These are phyloP conservation scores for Aurantiochytrium sp. DNA, from an alignment of 108 stramenopile genomes.

Conservation along the genomic window DNA sequence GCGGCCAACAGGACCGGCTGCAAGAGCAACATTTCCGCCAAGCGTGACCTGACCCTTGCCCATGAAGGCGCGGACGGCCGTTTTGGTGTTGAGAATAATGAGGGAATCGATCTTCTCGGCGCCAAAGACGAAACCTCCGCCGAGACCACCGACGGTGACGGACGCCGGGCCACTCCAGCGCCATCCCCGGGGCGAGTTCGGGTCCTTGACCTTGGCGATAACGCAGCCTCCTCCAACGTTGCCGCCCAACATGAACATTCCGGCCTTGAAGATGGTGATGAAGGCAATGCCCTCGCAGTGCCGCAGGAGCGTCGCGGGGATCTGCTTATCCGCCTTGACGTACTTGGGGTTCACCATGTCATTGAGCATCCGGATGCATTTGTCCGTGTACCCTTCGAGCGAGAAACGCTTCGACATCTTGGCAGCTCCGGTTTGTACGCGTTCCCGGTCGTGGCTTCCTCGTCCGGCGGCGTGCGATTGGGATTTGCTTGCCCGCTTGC, in stretches of 20 bases:
- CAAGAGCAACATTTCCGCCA: background rate
- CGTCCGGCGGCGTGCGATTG: no score
- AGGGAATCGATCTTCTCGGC: background rate
- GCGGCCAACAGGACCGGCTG: slow-evolving; percentile 11
- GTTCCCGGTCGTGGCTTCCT: no score
- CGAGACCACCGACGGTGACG: background rate
- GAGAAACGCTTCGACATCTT: background rate
- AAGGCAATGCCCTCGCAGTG: slow-evolving; percentile 13
- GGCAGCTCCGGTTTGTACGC: background rate
- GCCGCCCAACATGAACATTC: background rate
- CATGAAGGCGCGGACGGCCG: slow-evolving; percentile 7
- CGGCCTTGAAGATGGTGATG: slow-evolving; percentile 6
- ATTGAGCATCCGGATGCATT: slow-evolving; percentile 3
- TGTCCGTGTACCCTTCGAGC: slow-evolving; percentile 8
- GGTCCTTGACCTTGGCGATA: slow-evolving; percentile 7
- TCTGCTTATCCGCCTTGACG: slow-evolving; percentile 7
- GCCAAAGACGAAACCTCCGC: slow-evolving; percentile 4
- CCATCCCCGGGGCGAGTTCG: background rate
- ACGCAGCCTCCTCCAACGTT: background rate
- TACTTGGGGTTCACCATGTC: slow-evolving; percentile 12
- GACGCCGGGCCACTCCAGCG: background rate
- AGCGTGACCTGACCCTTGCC: slow-evolving; percentile 9
- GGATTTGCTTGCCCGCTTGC: no score
- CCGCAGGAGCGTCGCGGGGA: background rate
- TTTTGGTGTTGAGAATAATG: slow-evolving; percentile 16